Evolutionary conservation across 495 filamentous ascomycete genomes (phyloP).

Genomic region (Penicillium goetzii): DNA sequence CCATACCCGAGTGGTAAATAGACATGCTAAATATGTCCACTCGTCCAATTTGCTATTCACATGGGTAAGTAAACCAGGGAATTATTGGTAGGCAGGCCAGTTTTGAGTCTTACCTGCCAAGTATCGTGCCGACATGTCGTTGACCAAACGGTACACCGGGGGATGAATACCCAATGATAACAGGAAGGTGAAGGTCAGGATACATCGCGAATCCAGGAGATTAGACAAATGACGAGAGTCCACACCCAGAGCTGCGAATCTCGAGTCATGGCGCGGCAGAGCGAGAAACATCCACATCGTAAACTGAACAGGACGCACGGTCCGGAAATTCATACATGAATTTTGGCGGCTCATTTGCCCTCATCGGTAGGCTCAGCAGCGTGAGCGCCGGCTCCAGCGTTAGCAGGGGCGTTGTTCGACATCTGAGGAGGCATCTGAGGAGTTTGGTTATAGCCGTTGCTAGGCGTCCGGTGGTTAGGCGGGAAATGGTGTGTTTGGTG

Average conservation of each 20-base stretch:
- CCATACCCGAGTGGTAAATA: conserved; percentile 14
- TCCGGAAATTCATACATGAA: conserved; percentile 15
- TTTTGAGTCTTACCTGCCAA: conserved; percentile 9
- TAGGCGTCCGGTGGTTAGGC: conserved; percentile 60
- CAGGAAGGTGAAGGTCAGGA: conserved; percentile 9
- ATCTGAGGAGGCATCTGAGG: conserved; percentile 53
- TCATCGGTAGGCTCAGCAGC: conserved; percentile 56
- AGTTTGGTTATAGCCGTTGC: conserved; percentile 61
- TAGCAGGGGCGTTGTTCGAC: conserved; percentile 46
- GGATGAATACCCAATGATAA: conserved; percentile 1
- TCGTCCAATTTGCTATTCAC: conserved; percentile 13
- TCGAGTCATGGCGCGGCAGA: conserved; percentile 11
- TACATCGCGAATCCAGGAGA: background rate
- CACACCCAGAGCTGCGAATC: background rate
- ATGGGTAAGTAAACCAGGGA: background rate
- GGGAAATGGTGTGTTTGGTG: conserved; percentile 70
- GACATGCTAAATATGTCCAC: conserved; percentile 18
- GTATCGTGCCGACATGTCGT: conserved; percentile 16
- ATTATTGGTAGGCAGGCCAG: background rate
- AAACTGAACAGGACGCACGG: conserved; percentile 17
- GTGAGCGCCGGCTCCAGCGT: conserved; percentile 40
- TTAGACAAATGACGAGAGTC: conserved; percentile 12
- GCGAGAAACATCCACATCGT: conserved; percentile 12
- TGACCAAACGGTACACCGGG: conserved; percentile 10
- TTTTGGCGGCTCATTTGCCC: conserved; percentile 53